Percentiles rank a stretch among this genome's conserved stretches.
Evolutionary conservation across 257 asterid species (phyloP).

Genomic region (Thymus mandschuricus): DNA sequence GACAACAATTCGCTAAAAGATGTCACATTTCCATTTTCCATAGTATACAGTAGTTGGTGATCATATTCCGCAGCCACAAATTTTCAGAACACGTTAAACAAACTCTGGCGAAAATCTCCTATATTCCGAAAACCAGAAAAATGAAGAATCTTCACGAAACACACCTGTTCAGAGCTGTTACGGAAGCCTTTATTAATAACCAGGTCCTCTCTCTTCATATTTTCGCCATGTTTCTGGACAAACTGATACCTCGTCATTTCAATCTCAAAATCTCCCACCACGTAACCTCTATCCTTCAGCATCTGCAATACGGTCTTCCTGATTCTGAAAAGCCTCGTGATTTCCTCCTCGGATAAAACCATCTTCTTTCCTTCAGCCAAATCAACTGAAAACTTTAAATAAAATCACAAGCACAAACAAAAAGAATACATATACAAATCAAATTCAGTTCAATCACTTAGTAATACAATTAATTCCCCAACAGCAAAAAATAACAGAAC

Average conservation of each 20-base stretch:
- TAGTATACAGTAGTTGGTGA: not conserved
- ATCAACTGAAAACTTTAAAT: not conserved
- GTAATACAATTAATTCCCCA: not conserved
- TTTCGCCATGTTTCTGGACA: slow-evolving; percentile 60
- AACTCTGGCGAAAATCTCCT: not conserved
- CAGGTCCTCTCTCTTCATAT: slow-evolving; percentile 80
- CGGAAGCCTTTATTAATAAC: slow-evolving; percentile 54
- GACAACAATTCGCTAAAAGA: slow-evolving; percentile 2
- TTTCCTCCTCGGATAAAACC: slow-evolving; percentile 53
- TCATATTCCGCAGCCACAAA: slow-evolving; percentile 12
- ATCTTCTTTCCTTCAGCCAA: slow-evolving; percentile 36
- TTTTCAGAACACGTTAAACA: not conserved
- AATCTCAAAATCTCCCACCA: slow-evolving; percentile 49
- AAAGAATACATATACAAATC: not conserved
- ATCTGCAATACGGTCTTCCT: slow-evolving; percentile 56
- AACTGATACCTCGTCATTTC: slow-evolving; percentile 52
- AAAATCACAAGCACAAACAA: not conserved
- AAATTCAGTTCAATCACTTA: slow-evolving; percentile 4
- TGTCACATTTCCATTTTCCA: slow-evolving; percentile 1
- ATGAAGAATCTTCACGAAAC: not conserved
- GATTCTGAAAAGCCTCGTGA: slow-evolving; percentile 43
- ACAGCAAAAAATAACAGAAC: not conserved
- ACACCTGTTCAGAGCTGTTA: slow-evolving; percentile 61
- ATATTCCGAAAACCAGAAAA: not conserved
- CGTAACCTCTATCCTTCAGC: slow-evolving; percentile 52